phyloP scores from a whole-genome alignment of 441 rosid genomes.

The Erodium texanum region DNA sequence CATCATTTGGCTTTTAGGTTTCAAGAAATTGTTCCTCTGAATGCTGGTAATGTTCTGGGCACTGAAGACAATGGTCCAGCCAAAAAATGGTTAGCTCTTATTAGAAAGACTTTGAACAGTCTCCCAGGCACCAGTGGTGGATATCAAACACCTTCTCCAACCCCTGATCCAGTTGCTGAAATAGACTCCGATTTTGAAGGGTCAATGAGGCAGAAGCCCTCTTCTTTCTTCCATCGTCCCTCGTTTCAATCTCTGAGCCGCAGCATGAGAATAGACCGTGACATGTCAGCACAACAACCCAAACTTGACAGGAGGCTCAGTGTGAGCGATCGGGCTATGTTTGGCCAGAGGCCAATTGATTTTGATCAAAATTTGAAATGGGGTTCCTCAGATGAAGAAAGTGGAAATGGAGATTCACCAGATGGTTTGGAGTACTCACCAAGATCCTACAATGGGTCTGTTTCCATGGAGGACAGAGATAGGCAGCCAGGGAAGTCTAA shows the following conservation, averaged over 20 bases:
- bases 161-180: conserved; percentile 79
- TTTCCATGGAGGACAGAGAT: conserved; percentile 53
- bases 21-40: conserved; percentile 96
- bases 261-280: conserved; percentile 73
- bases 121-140: conserved; percentile 71
- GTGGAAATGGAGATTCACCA: conserved; percentile 75
- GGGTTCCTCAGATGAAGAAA: conserved; percentile 93
- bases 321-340: conserved; percentile 81
- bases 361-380: conserved; percentile 63
- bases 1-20: conserved; percentile 38
- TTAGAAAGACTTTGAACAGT: conserved; percentile 72
- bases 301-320: conserved; percentile 75
- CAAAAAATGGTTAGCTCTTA: conserved; percentile 81
- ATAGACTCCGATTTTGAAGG: conserved; percentile 90
- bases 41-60: conserved; percentile 92
- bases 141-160: conserved; percentile 75
- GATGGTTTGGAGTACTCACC: conserved; percentile 70
- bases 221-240: conserved; percentile 76
- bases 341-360: conserved; percentile 63
- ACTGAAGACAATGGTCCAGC: conserved; percentile 99
- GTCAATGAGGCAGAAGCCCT: conserved; percentile 65
- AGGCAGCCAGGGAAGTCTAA: conserved; percentile 61
- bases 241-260: conserved; percentile 72
- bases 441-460: conserved; percentile 43
- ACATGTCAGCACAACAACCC: conserved; percentile 60